Percentiles rank a stretch among this genome's conserved stretches.
phyloP scores from a whole-genome alignment of 108 stramenopile genomes.

The Stephanodiscus triporus region DNA sequence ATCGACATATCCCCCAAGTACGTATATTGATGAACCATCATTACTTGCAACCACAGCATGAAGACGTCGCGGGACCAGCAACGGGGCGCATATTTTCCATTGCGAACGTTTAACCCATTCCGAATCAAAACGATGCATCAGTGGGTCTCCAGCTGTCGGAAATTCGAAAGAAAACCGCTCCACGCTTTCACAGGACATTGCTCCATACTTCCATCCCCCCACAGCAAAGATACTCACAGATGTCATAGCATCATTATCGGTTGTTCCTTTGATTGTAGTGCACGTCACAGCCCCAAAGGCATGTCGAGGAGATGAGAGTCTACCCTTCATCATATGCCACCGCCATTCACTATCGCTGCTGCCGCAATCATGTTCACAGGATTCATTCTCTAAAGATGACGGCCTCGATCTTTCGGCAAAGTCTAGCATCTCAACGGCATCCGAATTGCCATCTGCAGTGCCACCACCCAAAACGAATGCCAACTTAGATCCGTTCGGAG shows the following conservation, averaged over 20 bases:
- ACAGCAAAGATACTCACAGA: constrained; percentile 26
- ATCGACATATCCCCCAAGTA: constrained; percentile 34
- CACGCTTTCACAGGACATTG: constrained; percentile 28
- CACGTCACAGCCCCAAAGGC: constrained; percentile 35
- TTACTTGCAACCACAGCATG: constrained; percentile 34
- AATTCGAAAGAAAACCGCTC: constrained; percentile 22
- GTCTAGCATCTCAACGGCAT: constrained; percentile 31
- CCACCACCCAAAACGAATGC: constrained; percentile 39
- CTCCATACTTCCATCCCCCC: constrained; percentile 42
- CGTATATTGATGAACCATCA: constrained; percentile 33
- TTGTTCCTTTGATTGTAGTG: not conserved
- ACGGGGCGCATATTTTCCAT: constrained; percentile 32
- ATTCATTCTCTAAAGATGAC: not conserved
- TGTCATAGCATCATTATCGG: not conserved
- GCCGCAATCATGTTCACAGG: not conserved
- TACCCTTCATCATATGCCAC: constrained; percentile 25
- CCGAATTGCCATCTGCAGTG: constrained; percentile 36
- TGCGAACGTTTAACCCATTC: not conserved
- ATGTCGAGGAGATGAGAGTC: constrained; percentile 33
- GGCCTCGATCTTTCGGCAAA: not conserved
- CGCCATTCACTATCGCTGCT: constrained; percentile 3
- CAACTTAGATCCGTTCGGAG: constrained; percentile 19
- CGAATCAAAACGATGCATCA: not conserved
- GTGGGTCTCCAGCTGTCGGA: not conserved
- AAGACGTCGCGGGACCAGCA: constrained; percentile 32